A percentile compares a stretch with the other conserved stretches of the same genome.
phyloP scores from a whole-genome alignment of 768 basidiomycete genomes.

The Lentinula detonsa region DNA sequence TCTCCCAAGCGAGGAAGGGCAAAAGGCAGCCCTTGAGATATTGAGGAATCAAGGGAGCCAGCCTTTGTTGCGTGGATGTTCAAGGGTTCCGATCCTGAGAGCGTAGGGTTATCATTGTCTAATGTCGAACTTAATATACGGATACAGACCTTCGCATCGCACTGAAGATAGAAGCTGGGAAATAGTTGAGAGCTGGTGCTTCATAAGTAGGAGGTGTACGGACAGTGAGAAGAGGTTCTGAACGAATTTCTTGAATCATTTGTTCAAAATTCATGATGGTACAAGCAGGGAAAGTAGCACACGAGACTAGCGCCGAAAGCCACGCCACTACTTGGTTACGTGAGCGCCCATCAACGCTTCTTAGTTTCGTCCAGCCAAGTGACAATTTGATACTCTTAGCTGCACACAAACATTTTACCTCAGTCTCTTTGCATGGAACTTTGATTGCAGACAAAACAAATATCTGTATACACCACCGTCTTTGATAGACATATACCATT shows the following conservation, averaged over 20 bases:
- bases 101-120: not conserved
- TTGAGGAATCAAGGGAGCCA: constrained; percentile 21
- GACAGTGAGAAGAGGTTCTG: constrained; percentile 29
- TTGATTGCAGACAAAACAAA: not conserved
- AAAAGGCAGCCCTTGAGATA: constrained; percentile 5
- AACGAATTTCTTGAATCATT: constrained; percentile 25
- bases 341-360: not conserved
- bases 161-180: constrained; percentile 38
- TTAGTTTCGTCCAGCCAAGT: not conserved
- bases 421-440: not conserved
- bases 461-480: not conserved
- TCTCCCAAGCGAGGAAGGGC: constrained; percentile 41
- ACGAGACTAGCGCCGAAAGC: too few relatives aligned
- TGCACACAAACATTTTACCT: not conserved
- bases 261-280: not conserved
- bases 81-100: not conserved
- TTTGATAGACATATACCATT: constrained; percentile 7
- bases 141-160: constrained; percentile 18
- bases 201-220: constrained; percentile 9
- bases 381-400: not conserved
- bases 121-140: constrained; percentile 16
- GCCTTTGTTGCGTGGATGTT: constrained; percentile 15
- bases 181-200: not conserved
- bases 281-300: not conserved
- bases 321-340: not conserved